Evolutionary conservation across 2,329 filamentous ascomycete genomes (phyloP).

Genomic region (Drechslerella coelobrocha): DNA sequence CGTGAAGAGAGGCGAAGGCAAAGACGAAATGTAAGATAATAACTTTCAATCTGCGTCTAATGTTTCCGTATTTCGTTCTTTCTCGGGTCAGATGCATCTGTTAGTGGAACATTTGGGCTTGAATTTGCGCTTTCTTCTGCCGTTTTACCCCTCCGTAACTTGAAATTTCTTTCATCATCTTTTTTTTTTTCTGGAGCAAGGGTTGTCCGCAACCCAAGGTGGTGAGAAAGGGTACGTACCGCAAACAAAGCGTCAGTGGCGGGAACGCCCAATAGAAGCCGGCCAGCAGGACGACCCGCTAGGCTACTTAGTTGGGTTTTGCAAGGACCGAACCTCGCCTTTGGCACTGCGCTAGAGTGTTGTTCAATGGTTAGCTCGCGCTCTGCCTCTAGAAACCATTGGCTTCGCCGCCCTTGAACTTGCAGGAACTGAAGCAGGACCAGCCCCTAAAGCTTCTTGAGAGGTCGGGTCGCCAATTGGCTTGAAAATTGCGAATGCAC

Average conservation of each 20-base stretch:
- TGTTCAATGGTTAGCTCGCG: slow-evolving; percentile 47
- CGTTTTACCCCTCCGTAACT: slow-evolving; percentile 43
- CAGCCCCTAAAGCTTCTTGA: slow-evolving; percentile 33
- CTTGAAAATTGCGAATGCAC: slow-evolving; percentile 43
- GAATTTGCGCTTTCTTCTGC: slow-evolving; percentile 29
- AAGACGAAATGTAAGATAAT: slow-evolving; percentile 16
- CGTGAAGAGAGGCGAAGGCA: slow-evolving; percentile 26
- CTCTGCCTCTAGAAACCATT: slow-evolving; percentile 43
- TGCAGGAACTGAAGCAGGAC: slow-evolving; percentile 48
- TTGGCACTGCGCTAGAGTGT: slow-evolving; percentile 48
- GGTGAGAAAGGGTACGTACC: slow-evolving; percentile 36
- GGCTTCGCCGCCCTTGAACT: slow-evolving; percentile 44
- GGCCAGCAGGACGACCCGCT: slow-evolving; percentile 50
- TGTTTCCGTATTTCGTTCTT: slow-evolving; percentile 27
- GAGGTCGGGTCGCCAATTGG: slow-evolving; percentile 30
- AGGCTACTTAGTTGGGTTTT: slow-evolving; percentile 41
- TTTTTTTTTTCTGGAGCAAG: slow-evolving; percentile 33
- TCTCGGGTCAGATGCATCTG: slow-evolving; percentile 33
- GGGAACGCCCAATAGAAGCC: slow-evolving; percentile 45
- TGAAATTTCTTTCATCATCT: slow-evolving; percentile 31
- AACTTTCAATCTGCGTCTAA: slow-evolving; percentile 40
- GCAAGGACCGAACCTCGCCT: slow-evolving; percentile 45
- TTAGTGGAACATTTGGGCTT: slow-evolving; percentile 24
- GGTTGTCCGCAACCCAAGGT: slow-evolving; percentile 39
- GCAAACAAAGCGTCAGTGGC: slow-evolving; percentile 27